Conservation (phyloP, 176 grass and related monocot genomes). For the Triticum monococcum region DNA sequence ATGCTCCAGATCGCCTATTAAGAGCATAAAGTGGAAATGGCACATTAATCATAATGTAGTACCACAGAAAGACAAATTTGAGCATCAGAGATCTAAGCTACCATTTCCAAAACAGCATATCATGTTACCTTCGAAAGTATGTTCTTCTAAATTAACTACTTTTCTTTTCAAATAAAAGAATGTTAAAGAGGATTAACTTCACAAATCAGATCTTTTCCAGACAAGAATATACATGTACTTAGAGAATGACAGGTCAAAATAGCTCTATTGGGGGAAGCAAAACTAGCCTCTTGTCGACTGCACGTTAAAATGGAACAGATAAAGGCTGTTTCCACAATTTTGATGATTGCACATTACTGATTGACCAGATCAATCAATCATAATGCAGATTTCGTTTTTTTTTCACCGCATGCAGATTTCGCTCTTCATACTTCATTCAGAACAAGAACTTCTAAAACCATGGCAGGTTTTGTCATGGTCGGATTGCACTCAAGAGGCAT, state of each 20-base stretch:
- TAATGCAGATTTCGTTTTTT: background rate
- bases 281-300: background rate
- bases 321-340: background rate
- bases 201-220: background rate
- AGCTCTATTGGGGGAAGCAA: background rate
- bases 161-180: background rate
- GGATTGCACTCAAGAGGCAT: background rate
- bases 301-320: background rate
- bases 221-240: background rate
- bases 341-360: background rate
- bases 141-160: background rate
- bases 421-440: slow-evolving; percentile 18
- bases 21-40: slow-evolving; percentile 32
- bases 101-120: background rate
- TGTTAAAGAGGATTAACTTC: background rate
- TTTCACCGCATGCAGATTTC: background rate
- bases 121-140: slow-evolving; percentile 26
- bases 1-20: slow-evolving; percentile 92
- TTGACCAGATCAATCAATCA: slow-evolving; percentile 20
- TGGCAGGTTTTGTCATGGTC: background rate
- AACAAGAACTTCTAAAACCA: background rate
- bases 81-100: background rate
- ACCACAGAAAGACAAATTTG: background rate
- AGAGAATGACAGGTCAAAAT: background rate
- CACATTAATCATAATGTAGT: slow-evolving; percentile 20